Evolutionary conservation across 163 green algal species (phyloP), one percentile per base, ranked within the genome.

Genomic region (Coccomyxa subellipsoidea): DNA sequence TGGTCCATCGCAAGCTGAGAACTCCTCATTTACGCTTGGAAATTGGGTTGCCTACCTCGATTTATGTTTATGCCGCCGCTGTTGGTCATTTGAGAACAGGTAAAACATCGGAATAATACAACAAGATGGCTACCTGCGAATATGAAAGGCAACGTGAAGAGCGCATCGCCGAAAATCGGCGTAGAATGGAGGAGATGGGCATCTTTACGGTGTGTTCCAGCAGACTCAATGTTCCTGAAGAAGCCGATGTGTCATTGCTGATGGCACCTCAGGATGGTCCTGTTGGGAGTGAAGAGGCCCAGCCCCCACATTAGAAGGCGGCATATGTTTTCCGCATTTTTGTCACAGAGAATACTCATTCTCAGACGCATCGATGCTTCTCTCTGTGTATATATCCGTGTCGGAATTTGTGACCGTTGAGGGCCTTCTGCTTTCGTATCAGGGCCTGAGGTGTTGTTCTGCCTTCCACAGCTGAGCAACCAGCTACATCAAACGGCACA

Each of bases 101-200:
- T n/a, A n/a, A n/a, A n/a, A n/a, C n/a, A n/a, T n/a, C n/a, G 47
- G 23, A 59, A 59, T 8, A 59, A 23, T 59, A 8, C 47, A 59
- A 7, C 47, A 59, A 59, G 47, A 59, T 59, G 47, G 47, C 47
- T 27, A 59, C 47, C 23, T 59, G 47, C 47, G 78, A 85, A 7
- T 89, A 89, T 80, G 87, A 91, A 39, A 25, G 79, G 4, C 73
- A 86, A 23, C 85, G 87, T 0, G 53, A 81, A 10, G 73, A 72
- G n/a, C 86, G 84, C 34, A 89, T 91, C 35, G 82, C 81, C 0
- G 80, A 82, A 2, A 91, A 91, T 73, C 80, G 59, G 53, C 71
- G 38, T 18, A 82, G 87, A 5, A 81, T 91, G 80, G 54, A 82
- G 9, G 38, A 82, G 27, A 59, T 91, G 32, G 81, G 83, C 12